Base-by-base conservation (phyloP, 805 yeast genomes). In the Metschnikowia borealis region DNA sequence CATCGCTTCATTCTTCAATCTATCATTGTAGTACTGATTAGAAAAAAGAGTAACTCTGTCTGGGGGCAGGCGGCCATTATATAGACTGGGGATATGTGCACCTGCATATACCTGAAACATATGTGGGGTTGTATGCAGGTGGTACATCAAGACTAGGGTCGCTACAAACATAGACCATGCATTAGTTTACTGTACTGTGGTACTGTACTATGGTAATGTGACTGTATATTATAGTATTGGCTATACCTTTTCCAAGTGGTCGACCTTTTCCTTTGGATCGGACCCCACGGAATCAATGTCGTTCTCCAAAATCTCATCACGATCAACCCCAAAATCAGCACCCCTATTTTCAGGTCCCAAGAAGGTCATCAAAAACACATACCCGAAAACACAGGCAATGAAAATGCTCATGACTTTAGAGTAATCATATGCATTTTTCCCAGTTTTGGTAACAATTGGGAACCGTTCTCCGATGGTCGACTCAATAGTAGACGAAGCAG, bases 401-500 rank as follows among this genome's bases (percentile, higher is more conserved):
- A 84, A 80, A 45, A 83, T 81, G 33, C 83, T 77, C 89, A 84
- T 84, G 45, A 83, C 87, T 58, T 77, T 79, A n/a, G 84, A 85
- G 64, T 85, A 86, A 62, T 85, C 75, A 60, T 74, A 80, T 4
- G 60, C 60, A 10, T 47, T 57, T 17, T 50, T 54, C 1, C 59
- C 63, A 10, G 58, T 54, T 3, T 55, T 53, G 6, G 54, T 49
- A 3, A 49, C 40, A 29, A 83, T 58, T 2, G 89, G 89, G 72
- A 83, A 86, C 46, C 71, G 66, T 32, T 73, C 74, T 26, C 90
- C 85, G 39, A 83, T 67, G n/a, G 74, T 70, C 3, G 88, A 71
- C 64, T 85, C 89, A 54, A 85, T 85, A 5, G 91, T 85, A 17
- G 85, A 77, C 2, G 87, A 79, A 1, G 89, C 89, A 18, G 86